phyloP scores from a whole-genome alignment of 495 filamentous ascomycete genomes.

The Friedmanniomyces simplex region DNA sequence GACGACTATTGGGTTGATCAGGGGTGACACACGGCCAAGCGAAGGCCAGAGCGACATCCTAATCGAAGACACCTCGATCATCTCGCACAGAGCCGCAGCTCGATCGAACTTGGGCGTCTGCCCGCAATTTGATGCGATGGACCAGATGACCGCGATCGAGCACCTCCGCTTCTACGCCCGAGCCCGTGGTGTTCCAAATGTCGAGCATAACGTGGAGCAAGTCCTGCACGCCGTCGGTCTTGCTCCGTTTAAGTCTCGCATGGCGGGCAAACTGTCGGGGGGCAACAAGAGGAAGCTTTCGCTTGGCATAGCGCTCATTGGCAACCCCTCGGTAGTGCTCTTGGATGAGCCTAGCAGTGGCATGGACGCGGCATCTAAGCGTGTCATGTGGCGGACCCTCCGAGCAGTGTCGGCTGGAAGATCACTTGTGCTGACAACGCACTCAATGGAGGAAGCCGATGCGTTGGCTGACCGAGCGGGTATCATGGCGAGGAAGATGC shows the following conservation, averaged over 20 bases:
- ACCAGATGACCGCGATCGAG: slow-evolving; percentile 60
- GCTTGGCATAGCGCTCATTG: slow-evolving; percentile 67
- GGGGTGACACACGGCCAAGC: slow-evolving; percentile 67
- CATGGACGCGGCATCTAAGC: slow-evolving; percentile 62
- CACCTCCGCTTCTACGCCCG: slow-evolving; percentile 67
- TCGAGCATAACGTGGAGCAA: slow-evolving; percentile 49
- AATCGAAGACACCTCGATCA: slow-evolving; percentile 62
- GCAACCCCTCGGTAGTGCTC: slow-evolving; percentile 60
- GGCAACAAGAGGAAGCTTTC: slow-evolving; percentile 66
- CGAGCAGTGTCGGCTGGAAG: slow-evolving; percentile 46
- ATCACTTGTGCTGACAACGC: slow-evolving; percentile 49
- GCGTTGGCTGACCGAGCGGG: slow-evolving; percentile 59
- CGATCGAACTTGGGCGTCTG: slow-evolving; percentile 67
- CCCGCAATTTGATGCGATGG: slow-evolving; percentile 43
- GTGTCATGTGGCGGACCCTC: slow-evolving; percentile 66
- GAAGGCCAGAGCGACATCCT: slow-evolving; percentile 49
- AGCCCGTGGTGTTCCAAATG: slow-evolving; percentile 52
- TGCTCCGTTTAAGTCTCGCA: slow-evolving; percentile 45
- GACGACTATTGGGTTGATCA: slow-evolving; percentile 72
- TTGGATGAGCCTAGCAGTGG: slow-evolving; percentile 62
- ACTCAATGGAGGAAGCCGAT: slow-evolving; percentile 73
- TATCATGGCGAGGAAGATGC: slow-evolving; percentile 60
- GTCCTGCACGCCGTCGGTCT: slow-evolving; percentile 33
- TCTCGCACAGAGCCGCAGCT: slow-evolving; percentile 51
- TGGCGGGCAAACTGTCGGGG: slow-evolving; percentile 57